Conservation (phyloP, 306 rosid genomes). For the Casuarina equisetifolia region DNA sequence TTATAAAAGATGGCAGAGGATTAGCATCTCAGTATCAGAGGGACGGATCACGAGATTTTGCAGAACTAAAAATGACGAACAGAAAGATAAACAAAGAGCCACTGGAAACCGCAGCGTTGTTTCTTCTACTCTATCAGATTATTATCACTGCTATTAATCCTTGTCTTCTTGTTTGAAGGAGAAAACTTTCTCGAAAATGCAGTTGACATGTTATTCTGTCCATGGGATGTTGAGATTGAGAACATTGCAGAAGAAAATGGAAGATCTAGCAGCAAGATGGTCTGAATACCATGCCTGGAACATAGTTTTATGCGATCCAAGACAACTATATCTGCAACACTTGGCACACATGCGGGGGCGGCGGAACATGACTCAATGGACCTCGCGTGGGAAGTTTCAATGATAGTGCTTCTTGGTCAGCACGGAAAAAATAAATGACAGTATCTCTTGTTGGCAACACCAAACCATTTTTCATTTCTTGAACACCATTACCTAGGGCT, state of each 20-base stretch:
- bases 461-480: not conserved
- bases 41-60: not conserved
- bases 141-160: not conserved
- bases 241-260: not conserved
- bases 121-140: no score
- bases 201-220: not conserved
- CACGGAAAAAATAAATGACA: not conserved
- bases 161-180: not conserved
- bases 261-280: not conserved
- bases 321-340: not conserved
- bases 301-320: not conserved
- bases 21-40: not conserved
- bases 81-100: not conserved
- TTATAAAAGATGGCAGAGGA: no score
- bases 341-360: constrained; percentile 1
- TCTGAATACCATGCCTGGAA: not conserved
- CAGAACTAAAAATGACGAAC: not conserved
- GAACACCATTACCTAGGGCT: not conserved
- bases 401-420: not conserved
- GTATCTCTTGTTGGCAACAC: not conserved
- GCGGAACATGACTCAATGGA: not conserved
- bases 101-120: not conserved
- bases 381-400: not conserved
- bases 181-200: not conserved
- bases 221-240: constrained; percentile 4